Evolutionary conservation across 179 eudicot species (phyloP), one percentile per base, ranked within the genome.

Genomic region (Carnegiea gigantea): DNA sequence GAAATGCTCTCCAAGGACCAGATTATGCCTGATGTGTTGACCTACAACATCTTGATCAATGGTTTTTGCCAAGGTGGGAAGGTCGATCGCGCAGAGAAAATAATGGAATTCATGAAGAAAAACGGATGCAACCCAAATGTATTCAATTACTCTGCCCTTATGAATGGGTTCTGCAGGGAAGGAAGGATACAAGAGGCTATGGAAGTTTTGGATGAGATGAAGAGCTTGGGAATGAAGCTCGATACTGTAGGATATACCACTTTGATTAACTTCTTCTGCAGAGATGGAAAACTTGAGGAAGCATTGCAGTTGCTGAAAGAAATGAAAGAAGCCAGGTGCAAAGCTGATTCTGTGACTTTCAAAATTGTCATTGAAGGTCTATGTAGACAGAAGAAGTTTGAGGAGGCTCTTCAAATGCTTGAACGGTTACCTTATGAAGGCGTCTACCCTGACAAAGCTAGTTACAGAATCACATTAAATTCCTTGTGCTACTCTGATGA

Each of bases 61-160:
- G 98, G 98, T 73, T 96, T 96, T 84, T 92, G 93, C 82, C 89
- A 85, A 24, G 87, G 74, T 44, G 94, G 93, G 79, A 93, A 92
- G 82, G 90, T 89, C 64, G 96, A 94, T 75, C 90, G 88, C 81
- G 98, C 98, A 21, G 87, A 78, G 83, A 92, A 89, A 84, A 85
- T 94, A 82, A 60, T 96, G 51, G 89, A 87, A 36, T 96, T 96
- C 78, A 96, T 94, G 98, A 92, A 83, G 79, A 92, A 86, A 60
- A 94, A 92, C 64, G 96, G 96, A 36, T 96, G 98, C 83, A 51
- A 78, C 49, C 99, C 98, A 11, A 96, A 94, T 85, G 60, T 92
- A 75, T 81, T 88, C 84, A 95, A 92, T 82, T 92, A 91, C 83
- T 88, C 94, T 12, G 75, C 92, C 30, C 81, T 95, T 75, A 91